Evolutionary conservation across 2,329 filamentous ascomycete genomes (phyloP), one percentile per base, ranked within the genome.

Genomic region (Verruconis gallopava): DNA sequence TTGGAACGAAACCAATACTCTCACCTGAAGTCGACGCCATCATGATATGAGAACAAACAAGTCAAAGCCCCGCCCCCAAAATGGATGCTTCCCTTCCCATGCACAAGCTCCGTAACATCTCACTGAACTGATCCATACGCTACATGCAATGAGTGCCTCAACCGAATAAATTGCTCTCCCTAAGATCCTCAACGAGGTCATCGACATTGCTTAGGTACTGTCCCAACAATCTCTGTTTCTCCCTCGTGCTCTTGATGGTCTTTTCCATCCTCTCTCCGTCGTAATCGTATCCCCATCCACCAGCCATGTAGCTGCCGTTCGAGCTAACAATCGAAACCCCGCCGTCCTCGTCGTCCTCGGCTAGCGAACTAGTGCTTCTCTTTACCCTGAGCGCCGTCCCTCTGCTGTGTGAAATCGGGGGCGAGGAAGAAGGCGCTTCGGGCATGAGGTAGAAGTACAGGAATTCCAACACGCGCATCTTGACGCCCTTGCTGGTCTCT

Each of bases 381-480:
- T 42, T 42, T 19, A 36, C n/a, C 2, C 32, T 13, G n/a, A 42
- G 30, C 5, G 33, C 40, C 4, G 40, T 42, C 5, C 17, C 33
- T 4, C 20, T 25, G 20, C 21, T 21, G 3, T 22, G 14, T 11
- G 38, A 40, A 15, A 22, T 20, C 11, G 18, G 18, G n/a, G 30
- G 21, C 28, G 21, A 34, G 5, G 22, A 21, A 13, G 18, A 17
- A 5, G 30, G 30, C 6, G 33, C 32, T 37, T 45, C 43, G 13
- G 38, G 38, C 81, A 96, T 94, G 51, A 98, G 79, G 62, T 96
- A 98, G 63, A 96, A 96, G 68, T 96, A 96, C 40, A 98, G 67
- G 57, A 96, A 96, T 61, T 96, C 91, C 51, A 95, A 80, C n/a
- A 93, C 76, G 61, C 93, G 91, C 56, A 94, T 75, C 66, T 94